Base-by-base conservation (phyloP, 2,329 filamentous ascomycete genomes). In the Hysterium pulicare region DNA sequence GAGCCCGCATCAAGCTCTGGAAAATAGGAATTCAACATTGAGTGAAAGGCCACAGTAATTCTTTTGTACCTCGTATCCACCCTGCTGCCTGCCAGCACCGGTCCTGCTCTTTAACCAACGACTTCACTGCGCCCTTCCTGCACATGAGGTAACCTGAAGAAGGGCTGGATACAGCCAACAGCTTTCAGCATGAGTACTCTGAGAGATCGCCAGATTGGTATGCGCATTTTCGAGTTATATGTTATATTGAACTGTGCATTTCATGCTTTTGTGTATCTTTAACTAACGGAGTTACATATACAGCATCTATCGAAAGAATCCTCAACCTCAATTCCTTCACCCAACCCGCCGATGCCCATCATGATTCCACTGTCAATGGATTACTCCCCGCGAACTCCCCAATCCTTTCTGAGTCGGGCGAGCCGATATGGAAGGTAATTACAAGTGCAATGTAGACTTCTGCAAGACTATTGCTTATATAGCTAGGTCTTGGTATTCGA, bases 301-400 rank as follows among this genome's bases (percentile, higher is more conserved):
- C 52, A 95, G 90, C 86, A 38, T 91, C 91, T 15, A 89, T 98
- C 60, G 90, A 95, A 74, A 91, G 89, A 70, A 90, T 98, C 59
- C 81, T 98, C 54, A 97, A 96, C 67, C 76, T 98, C 54, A 98
- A 98, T 70, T 84, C 93, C 60, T 77, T 81, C 28, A 66, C 71
- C 48, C 67, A 76, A 46, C 56, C 69, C 40, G 58, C 77, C 45
- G 77, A 78, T 53, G 75, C 80, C 43, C 72, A 78, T 38, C 78
- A 87, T 46, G 86, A 90, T 44, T 66, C 76, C 30, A 72, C 79
- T 34, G 60, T 68, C 23, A 84, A 83, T 59, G 83, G 82, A 38
- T 69, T 84, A 8, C 72, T 84, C 42, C 77, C 84, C 41, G 80
- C 85, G 17, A 79, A 84, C 28, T 83, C 84, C n/a, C 85, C 88